phyloP scores from a whole-genome alignment of 2,329 filamentous ascomycete genomes.

The Cordyceps militaris region DNA sequence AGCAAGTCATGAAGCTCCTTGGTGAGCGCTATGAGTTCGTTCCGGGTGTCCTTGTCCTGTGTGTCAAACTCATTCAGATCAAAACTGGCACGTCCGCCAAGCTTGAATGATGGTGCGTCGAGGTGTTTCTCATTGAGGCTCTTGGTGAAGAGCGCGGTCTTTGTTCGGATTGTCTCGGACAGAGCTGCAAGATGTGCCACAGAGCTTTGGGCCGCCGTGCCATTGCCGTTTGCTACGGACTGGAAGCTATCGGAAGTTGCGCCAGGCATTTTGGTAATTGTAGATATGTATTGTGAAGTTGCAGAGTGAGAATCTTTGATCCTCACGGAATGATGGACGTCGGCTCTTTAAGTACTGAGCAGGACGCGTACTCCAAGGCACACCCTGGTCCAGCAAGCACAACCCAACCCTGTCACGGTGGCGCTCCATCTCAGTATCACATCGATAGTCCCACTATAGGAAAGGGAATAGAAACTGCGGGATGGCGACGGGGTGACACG shows the following conservation, averaged over 20 bases:
- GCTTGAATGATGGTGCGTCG: slow-evolving; percentile 17
- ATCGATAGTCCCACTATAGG: slow-evolving; percentile 8
- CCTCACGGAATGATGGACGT: background rate
- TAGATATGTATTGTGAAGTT: background rate
- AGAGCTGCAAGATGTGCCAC: slow-evolving; percentile 16
- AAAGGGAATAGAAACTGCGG: background rate
- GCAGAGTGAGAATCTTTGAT: background rate
- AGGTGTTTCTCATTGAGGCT: slow-evolving; percentile 16
- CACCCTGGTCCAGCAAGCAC: background rate
- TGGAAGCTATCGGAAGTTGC: background rate
- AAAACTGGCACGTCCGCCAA: slow-evolving; percentile 17
- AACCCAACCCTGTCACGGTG: background rate
- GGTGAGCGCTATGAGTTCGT: slow-evolving; percentile 18
- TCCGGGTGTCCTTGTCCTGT: slow-evolving; percentile 1
- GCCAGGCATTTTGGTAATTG: background rate
- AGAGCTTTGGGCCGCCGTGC: slow-evolving; percentile 4
- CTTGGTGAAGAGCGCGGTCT: slow-evolving; percentile 16
- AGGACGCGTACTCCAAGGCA: background rate
- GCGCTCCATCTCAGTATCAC: slow-evolving; percentile 9
- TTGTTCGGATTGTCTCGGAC: slow-evolving; percentile 16
- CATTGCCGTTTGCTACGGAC: background rate
- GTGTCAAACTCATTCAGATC: slow-evolving; percentile 7
- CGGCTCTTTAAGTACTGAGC: slow-evolving; percentile 2
- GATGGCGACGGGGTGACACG: background rate
- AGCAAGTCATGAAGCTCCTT: slow-evolving; percentile 19